phyloP scores from a whole-genome alignment of 2,329 filamentous ascomycete species.

The Penicillium crustosum region DNA sequence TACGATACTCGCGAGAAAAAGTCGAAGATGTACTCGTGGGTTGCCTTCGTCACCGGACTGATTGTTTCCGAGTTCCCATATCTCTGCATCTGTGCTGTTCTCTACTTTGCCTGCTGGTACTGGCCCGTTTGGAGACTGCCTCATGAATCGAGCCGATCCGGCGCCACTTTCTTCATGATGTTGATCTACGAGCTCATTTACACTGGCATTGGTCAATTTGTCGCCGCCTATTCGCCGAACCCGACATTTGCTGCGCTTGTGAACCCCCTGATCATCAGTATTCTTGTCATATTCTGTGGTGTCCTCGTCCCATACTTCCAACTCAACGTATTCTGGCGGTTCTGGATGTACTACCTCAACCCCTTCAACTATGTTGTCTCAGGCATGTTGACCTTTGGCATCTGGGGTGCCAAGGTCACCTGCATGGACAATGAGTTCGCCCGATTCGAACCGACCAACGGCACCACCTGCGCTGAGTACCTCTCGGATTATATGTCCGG shows the following conservation, averaged over 20 bases:
- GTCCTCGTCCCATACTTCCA: constrained; percentile 64
- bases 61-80: constrained; percentile 12
- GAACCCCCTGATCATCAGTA: constrained; percentile 73
- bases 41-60: constrained; percentile 9
- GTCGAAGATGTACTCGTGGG: constrained; percentile 12
- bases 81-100: constrained; percentile 10
- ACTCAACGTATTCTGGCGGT: constrained; percentile 67
- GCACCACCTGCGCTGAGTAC: constrained; percentile 59
- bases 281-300: constrained; percentile 70
- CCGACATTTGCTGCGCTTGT: constrained; percentile 70
- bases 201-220: constrained; percentile 73
- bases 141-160: constrained; percentile 48
- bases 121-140: constrained; percentile 68
- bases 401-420: constrained; percentile 50
- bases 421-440: constrained; percentile 54
- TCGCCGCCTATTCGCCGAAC: constrained; percentile 69
- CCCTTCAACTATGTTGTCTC: constrained; percentile 64
- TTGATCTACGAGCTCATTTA: constrained; percentile 72
- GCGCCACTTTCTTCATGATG: constrained; percentile 65
- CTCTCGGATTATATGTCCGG: constrained; percentile 51
- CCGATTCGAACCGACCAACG: constrained; percentile 42
- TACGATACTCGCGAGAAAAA: constrained; percentile 12
- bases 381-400: constrained; percentile 53
- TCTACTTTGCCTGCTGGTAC: constrained; percentile 13
- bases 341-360: constrained; percentile 63